Evolutionary conservation across 2,329 filamentous ascomycete genomes (phyloP).

Genomic region (Phyllosticta citrichinensis): DNA sequence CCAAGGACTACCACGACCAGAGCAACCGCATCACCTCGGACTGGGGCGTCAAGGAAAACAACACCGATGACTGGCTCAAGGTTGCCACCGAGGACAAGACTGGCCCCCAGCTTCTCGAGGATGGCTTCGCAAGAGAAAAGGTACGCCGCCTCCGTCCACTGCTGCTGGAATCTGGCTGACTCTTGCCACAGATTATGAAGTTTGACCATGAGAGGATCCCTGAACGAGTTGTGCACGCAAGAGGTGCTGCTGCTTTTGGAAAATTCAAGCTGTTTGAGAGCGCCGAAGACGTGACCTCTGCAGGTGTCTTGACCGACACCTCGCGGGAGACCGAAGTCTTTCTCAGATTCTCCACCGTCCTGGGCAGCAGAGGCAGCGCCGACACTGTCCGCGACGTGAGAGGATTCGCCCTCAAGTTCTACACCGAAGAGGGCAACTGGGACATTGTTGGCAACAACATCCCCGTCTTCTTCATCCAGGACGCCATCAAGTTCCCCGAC

Average conservation of each 20-base stretch:
- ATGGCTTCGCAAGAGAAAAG: constrained; percentile 64
- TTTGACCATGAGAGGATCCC: constrained; percentile 69
- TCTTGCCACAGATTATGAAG: constrained; percentile 50
- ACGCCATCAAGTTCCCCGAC: constrained; percentile 65
- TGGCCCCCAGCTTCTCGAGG: constrained; percentile 62
- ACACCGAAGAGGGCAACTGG: constrained; percentile 70
- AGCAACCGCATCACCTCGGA: constrained; percentile 62
- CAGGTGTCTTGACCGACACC: constrained; percentile 58
- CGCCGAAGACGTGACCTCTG: constrained; percentile 51
- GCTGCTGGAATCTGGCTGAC: not conserved
- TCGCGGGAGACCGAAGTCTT: constrained; percentile 58
- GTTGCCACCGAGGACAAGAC: constrained; percentile 51
- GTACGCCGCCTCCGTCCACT: constrained; percentile 31
- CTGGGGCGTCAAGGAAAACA: constrained; percentile 61
- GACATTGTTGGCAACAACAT: constrained; percentile 67
- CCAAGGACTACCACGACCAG: constrained; percentile 43
- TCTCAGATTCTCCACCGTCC: constrained; percentile 67
- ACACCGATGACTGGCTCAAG: constrained; percentile 70
- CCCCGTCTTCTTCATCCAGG: constrained; percentile 67
- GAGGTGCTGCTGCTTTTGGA: constrained; percentile 55
- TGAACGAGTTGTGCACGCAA: constrained; percentile 58
- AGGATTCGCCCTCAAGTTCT: constrained; percentile 70
- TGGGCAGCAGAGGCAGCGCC: constrained; percentile 63
- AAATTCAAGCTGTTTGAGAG: constrained; percentile 57
- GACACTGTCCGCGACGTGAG: constrained; percentile 78